These are phyloP conservation scores for Cutaneotrichosporon mucoides DNA, from an alignment of 1,284 basidiomycete species.

Conservation along the genomic window DNA sequence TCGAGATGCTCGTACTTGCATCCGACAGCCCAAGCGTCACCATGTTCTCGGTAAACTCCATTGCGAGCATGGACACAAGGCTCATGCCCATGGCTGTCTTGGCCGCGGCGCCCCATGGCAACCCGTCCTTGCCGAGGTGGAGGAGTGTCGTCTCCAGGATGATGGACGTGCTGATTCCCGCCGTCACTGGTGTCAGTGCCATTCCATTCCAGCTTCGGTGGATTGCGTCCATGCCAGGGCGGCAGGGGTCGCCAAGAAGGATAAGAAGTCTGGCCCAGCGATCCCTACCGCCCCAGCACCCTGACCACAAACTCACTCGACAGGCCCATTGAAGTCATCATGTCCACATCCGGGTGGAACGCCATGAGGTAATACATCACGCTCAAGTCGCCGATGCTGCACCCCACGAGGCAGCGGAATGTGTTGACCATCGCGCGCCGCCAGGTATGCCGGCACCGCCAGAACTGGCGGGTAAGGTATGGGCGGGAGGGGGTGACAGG, in stretches of 20 bases:
- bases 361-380: slow-evolving; percentile 10
- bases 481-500: not conserved
- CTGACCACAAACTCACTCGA: not conserved
- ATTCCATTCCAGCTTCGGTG: not conserved
- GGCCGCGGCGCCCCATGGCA: not conserved
- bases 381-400: slow-evolving; percentile 6
- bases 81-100: slow-evolving; percentile 10
- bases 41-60: slow-evolving; percentile 8
- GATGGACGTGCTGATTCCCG: slow-evolving; percentile 8
- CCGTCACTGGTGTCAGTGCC: slow-evolving; percentile 2
- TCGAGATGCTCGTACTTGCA: not conserved
- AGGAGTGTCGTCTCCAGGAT: slow-evolving; percentile 10
- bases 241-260: too few relatives aligned
- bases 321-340: slow-evolving; percentile 6
- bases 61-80: slow-evolving; percentile 10
- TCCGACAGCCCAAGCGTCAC: slow-evolving; percentile 7
- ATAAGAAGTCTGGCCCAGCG: too few relatives aligned
- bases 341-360: slow-evolving; percentile 2
- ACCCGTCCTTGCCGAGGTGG: slow-evolving; percentile 4
- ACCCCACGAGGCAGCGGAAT: slow-evolving; percentile 9
- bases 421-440: slow-evolving; percentile 8
- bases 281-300: too few relatives aligned
- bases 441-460: slow-evolving; percentile 8
- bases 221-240: too few relatives aligned
- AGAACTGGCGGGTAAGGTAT: slow-evolving; percentile 1